Evolutionary conservation across 768 basidiomycete genomes (phyloP).

Genomic region (Coprinopsis marcescibilis): DNA sequence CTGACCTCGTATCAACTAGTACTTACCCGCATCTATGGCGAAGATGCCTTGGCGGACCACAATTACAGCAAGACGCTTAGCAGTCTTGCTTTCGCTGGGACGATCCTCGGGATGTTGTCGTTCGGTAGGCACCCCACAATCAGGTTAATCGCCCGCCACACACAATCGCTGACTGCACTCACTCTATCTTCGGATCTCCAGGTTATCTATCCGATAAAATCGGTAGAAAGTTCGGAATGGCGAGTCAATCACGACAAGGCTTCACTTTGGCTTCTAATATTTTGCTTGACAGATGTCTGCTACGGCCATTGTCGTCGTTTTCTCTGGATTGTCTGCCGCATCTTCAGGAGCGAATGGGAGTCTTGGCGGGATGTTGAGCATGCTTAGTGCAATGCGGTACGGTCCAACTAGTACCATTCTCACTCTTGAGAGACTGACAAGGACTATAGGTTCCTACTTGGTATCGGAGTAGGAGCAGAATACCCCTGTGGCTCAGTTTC

Average conservation of each 20-base stretch:
- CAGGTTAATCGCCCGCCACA: neutral
- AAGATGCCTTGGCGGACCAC: conserved; percentile 39
- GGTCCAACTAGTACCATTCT: conserved; percentile 3
- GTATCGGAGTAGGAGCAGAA: conserved; percentile 84
- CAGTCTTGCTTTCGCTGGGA: conserved; percentile 79
- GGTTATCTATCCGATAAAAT: conserved; percentile 79
- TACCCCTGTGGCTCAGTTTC: conserved; percentile 90
- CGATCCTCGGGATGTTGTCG: conserved; percentile 76
- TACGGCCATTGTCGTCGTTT: conserved; percentile 77
- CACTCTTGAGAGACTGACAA: neutral
- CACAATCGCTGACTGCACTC: too few relatives aligned
- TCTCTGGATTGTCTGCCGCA: conserved; percentile 78
- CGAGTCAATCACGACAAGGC: conserved; percentile 21
- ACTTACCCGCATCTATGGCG: conserved; percentile 64
- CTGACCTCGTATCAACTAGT: conserved; percentile 34
- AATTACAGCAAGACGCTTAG: conserved; percentile 61
- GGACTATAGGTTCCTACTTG: conserved; percentile 74
- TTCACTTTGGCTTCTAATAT: conserved; percentile 12
- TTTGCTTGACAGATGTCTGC: conserved; percentile 69
- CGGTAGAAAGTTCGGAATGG: conserved; percentile 88
- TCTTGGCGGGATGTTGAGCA: conserved; percentile 63
- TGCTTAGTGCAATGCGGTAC: conserved; percentile 76
- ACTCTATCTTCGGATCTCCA: conserved; percentile 13
- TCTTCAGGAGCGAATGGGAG: conserved; percentile 74
- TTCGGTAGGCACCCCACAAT: conserved; percentile 42